Evolutionary conservation across 1,139 yeast species (phyloP).

Genomic region (Suzukiozyma palmioleophila): DNA sequence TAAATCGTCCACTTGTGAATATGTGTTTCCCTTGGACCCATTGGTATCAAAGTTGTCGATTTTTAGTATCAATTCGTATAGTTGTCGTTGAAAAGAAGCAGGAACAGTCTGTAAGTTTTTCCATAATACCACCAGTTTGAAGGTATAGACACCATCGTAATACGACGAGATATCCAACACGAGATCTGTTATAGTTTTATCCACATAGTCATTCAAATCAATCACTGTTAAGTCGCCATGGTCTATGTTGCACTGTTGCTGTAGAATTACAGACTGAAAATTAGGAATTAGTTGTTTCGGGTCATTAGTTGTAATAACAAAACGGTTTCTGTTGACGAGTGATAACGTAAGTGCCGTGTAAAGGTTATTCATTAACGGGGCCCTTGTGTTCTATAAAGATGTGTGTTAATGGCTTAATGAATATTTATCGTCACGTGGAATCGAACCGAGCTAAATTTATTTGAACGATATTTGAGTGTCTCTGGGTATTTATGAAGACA

Average conservation of each 20-base stretch:
- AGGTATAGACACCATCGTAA: conserved; percentile 6
- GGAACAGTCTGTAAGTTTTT: conserved; percentile 19
- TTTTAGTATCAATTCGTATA: conserved; percentile 25
- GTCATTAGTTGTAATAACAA: conserved; percentile 18
- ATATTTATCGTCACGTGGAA: not conserved
- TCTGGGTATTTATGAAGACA: no score
- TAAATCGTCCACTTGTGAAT: conserved; percentile 11
- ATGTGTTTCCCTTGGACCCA: conserved; percentile 10
- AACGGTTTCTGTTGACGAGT: conserved; percentile 17
- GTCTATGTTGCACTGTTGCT: conserved; percentile 9
- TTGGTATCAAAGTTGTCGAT: conserved; percentile 30
- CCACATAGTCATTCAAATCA: conserved; percentile 13
- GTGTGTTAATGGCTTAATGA: no score
- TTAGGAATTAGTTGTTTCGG: conserved; percentile 4
- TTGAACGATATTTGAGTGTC: no score
- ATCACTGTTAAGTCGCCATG: conserved; percentile 12
- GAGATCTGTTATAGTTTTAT: conserved; percentile 4
- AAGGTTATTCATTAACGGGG: conserved; percentile 19
- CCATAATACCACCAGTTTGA: conserved; percentile 21
- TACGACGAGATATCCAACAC: conserved; percentile 5
- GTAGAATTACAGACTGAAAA: conserved; percentile 6
- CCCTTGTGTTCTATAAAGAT: not conserved
- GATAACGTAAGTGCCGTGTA: conserved; percentile 24
- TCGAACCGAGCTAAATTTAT: not conserved
- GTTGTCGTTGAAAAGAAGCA: conserved; percentile 17